phyloP scores from a whole-genome alignment of 2,329 filamentous ascomycete genomes.

The Penicillium expansum region DNA sequence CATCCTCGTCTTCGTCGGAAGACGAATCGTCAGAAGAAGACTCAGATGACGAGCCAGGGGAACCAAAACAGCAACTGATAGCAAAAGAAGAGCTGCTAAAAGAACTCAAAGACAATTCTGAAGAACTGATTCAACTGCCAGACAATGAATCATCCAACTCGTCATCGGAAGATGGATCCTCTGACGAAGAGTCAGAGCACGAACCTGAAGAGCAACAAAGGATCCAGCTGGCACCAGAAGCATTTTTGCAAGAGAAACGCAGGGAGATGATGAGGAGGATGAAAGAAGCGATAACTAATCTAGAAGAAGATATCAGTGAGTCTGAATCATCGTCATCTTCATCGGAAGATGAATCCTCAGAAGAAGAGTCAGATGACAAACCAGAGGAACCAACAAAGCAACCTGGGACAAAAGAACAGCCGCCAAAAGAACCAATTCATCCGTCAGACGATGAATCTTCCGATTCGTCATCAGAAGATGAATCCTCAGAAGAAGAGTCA shows the following conservation, averaged over 20 bases:
- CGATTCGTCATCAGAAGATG: neutral
- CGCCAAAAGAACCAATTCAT: neutral
- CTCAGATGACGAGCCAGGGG: neutral
- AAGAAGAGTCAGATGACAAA: neutral
- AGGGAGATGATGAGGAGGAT: neutral
- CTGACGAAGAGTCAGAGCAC: neutral
- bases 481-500: neutral
- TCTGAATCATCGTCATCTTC: neutral
- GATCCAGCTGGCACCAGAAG: neutral
- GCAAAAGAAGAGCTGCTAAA: neutral
- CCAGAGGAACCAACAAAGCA: neutral
- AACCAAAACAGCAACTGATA: neutral
- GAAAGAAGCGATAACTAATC: neutral
- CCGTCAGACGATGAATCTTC: neutral
- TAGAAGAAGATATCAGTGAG: neutral
- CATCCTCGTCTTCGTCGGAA: neutral
- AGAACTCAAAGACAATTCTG: neutral
- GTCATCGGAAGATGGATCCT: neutral
- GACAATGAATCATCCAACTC: neutral
- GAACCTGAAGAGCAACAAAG: neutral
- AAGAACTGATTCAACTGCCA: neutral
- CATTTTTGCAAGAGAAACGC: neutral
- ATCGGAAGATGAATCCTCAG: neutral
- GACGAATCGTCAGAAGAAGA: neutral
- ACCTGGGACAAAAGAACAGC: neutral